Evolutionary conservation across 768 basidiomycete genomes (phyloP), one percentile per base, ranked within the genome.

Genomic region (Russula ochroleuca): DNA sequence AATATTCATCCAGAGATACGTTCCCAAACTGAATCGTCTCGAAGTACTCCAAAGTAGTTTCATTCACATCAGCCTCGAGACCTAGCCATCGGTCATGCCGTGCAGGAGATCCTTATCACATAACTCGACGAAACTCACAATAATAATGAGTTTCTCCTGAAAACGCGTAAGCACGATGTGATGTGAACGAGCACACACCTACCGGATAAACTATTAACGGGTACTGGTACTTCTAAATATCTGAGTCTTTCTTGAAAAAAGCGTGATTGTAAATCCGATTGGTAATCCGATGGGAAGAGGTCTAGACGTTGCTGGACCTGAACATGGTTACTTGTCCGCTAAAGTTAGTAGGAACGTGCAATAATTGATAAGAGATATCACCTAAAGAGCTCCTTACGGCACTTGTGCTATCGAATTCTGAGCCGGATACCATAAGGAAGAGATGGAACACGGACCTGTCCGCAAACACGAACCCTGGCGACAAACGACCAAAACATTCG

Each of bases 401-500:
- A 67, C 28, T 52, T n/a, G 13, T 10, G 35, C 66, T 67, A 59
- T 47, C 15, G 21, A 57, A 21, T 4, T 11, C 2, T 59, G 21
- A 66, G 49, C 25, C 14, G 19, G 3, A 14, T 13, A 21, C 4
- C 28, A 40, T 19, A 13, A 21, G 7, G 9, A n/a, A 61, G 31
- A 40, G n/a, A 14, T 13, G 10, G 11, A 38, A 21, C 17, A 60
- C 63, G 21, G 15, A 67, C 66, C 48, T 25, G 57, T 23, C 55
- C 15, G 23, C 66, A 67, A 23, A 67, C 6, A 49, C 66, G 63
- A 33, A 49, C 9, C 33, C 64, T 55, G 4, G 50, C 66, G 17
- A 53, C 64, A 59, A 58, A 61, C 41, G 64, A 63, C n/a, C 64
- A 28, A 25, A 49, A 58, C 61, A 68, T 57, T 17, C 55, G 72